Evolutionary conservation across 805 yeast species (phyloP), one percentile per base, ranked within the genome.

Genomic region (Metschnikowia kofuensis): DNA sequence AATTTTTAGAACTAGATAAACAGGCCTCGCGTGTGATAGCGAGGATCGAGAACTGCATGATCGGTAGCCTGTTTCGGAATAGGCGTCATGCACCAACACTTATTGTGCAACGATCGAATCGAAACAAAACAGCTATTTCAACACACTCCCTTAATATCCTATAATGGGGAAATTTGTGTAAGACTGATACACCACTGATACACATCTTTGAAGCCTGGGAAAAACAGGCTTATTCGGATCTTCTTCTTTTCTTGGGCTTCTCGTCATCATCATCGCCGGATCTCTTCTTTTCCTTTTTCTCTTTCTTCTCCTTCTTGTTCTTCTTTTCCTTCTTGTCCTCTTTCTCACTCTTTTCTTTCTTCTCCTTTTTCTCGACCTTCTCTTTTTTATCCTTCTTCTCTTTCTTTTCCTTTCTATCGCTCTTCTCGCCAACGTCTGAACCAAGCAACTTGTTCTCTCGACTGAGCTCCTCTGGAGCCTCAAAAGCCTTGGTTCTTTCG

Each of bases 391-490:
- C 35, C 44, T 62, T 52, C 44, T 66, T 61, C 56, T 69, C 63
- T 39, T 68, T 55, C 51, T 69, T 62, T 52, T 62, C 54, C 32
- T 62, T 48, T 50, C 60, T 52, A 48, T 57, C 50, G 34, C 54
- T 44, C 51, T 62, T 55, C 38, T 55, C 40, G 29, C 52, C 44
- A n/a, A 48, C 46, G 28, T 53, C 48, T 6, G 51, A 52, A 50
- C 55, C 52, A 30, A 59, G 42, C 50, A 72, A 58, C 52, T 72
- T 63, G 51, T 70, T 77, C 54, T 76, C 77, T 56, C 83, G 78
- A 10, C 63, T 74, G 26, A 70, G 78, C 69, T 92, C 98, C 60
- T 81, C 84, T 12, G 98, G 98, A 13, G 97, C 96, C 49, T 80
- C 81, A 61, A 80, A 92, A 54, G 85, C 94, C 71, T 87, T 82